Evolutionary conservation across 2,329 filamentous ascomycete genomes (phyloP).

Genomic region (Elsinoe perseae): DNA sequence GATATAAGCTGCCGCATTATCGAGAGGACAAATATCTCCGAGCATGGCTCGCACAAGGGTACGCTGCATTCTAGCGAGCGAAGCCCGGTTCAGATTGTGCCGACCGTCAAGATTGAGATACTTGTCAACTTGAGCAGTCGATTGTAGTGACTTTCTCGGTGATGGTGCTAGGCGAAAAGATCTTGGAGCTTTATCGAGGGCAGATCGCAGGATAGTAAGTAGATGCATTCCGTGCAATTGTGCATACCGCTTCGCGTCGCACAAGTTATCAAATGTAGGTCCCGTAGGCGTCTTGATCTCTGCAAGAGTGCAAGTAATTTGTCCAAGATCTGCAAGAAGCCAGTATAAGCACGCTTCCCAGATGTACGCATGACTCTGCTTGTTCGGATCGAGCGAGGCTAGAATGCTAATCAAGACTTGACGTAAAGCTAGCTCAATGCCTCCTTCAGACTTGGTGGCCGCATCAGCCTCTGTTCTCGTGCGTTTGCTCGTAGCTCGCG

Average conservation of each 20-base stretch:
- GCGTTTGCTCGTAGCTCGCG: neutral
- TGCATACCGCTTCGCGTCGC: neutral
- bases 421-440: neutral
- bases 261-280: neutral
- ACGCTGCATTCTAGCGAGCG: constrained; percentile 2
- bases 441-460: neutral
- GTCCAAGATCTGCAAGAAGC: neutral
- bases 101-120: neutral
- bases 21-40: neutral
- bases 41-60: neutral
- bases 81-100: neutral
- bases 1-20: neutral
- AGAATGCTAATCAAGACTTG: neutral
- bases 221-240: neutral
- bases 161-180: constrained; percentile 4
- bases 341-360: neutral
- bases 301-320: neutral
- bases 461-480: neutral
- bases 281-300: neutral
- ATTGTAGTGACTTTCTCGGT: neutral
- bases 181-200: neutral
- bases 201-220: neutral
- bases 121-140: neutral
- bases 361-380: neutral
- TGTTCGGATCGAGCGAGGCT: neutral